Conservation (phyloP, 257 asterid genomes). For the Scutellaria galericulata region DNA sequence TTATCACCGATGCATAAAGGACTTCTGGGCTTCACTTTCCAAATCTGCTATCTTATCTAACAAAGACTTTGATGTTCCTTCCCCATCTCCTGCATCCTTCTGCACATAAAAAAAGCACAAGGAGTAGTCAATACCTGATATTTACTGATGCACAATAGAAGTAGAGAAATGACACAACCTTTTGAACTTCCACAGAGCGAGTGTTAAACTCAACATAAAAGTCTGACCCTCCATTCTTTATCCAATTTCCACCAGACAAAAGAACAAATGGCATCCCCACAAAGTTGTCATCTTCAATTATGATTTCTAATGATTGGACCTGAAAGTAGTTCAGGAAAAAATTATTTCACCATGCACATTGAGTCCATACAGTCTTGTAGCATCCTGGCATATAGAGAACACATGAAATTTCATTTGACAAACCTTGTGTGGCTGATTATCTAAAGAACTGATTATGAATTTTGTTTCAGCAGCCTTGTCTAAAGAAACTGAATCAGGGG, state of each 20-base stretch:
- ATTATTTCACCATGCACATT: constrained; percentile 26
- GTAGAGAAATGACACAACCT: constrained; percentile 44
- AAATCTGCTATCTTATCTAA: constrained; percentile 80
- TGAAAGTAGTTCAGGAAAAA: constrained; percentile 45
- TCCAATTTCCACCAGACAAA: constrained; percentile 76
- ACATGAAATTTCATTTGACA: constrained; percentile 28
- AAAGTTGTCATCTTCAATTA: constrained; percentile 65
- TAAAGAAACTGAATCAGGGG: constrained; percentile 75
- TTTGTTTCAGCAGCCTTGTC: constrained; percentile 74
- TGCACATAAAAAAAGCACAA: constrained; percentile 31
- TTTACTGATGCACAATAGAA: not conserved
- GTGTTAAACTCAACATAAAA: constrained; percentile 70
- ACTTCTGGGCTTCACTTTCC: constrained; percentile 98
- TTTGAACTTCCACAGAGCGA: constrained; percentile 48
- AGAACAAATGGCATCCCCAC: constrained; percentile 98
- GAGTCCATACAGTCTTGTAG: constrained; percentile 13
- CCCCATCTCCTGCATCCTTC: constrained; percentile 71
- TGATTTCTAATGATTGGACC: constrained; percentile 85
- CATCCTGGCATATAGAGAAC: constrained; percentile 27
- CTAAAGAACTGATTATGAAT: constrained; percentile 49
- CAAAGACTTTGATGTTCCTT: constrained; percentile 79
- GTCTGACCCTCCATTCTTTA: constrained; percentile 82
- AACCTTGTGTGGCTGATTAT: constrained; percentile 61
- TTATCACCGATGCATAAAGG: constrained; percentile 95
- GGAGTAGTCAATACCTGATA: constrained; percentile 26